These are phyloP conservation scores for Aspergillus vadensis DNA, from an alignment of 2,329 filamentous ascomycete species.

Conservation along the genomic window DNA sequence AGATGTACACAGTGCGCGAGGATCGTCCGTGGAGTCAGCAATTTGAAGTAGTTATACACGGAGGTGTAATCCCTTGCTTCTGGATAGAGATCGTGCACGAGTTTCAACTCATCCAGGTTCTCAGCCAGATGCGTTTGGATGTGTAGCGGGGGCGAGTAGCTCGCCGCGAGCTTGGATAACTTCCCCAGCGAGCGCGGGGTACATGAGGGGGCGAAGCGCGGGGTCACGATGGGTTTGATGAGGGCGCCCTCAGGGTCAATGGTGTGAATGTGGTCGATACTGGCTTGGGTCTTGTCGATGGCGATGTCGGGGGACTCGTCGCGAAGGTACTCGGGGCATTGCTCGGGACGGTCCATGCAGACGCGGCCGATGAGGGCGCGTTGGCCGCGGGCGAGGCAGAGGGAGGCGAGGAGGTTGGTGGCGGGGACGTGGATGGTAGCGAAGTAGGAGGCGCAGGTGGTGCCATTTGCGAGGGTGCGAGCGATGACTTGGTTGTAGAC, in stretches of 20 bases:
- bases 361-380: conserved; percentile 87
- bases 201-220: conserved; percentile 62
- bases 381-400: conserved; percentile 79
- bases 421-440: conserved; percentile 83
- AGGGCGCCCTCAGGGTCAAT: conserved; percentile 66
- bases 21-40: conserved; percentile 74
- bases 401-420: conserved; percentile 86
- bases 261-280: conserved; percentile 65
- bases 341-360: conserved; percentile 78
- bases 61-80: conserved; percentile 65
- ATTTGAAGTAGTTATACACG: conserved; percentile 73
- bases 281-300: conserved; percentile 58
- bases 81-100: conserved; percentile 73
- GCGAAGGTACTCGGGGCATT: conserved; percentile 76
- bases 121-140: conserved; percentile 91
- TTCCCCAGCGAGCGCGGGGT: conserved; percentile 56
- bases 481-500: conserved; percentile 79
- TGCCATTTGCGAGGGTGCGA: conserved; percentile 83
- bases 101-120: conserved; percentile 70
- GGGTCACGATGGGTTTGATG: conserved; percentile 78
- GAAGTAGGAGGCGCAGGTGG: conserved; percentile 92
- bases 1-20: conserved; percentile 85
- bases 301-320: conserved; percentile 67
- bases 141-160: conserved; percentile 59
- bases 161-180: conserved; percentile 65